Evolutionary conservation across 108 stramenopile species (phyloP), one percentile per base, ranked within the genome.

Genomic region (Cyclostephanos tholiformis): DNA sequence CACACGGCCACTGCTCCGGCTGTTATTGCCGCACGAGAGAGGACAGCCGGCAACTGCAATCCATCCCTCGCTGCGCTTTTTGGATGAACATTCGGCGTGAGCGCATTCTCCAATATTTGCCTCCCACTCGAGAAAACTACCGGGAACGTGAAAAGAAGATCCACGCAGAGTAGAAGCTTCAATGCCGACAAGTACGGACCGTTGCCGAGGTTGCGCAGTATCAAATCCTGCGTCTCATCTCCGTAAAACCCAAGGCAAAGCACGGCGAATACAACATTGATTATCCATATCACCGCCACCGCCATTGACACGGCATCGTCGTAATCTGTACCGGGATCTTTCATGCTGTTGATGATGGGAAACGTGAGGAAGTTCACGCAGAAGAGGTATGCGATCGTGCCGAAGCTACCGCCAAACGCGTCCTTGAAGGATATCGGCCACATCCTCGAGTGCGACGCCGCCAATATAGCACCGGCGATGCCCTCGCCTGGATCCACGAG

Each of bases 401-500:
- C 82, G 39, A 83, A 83, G 16, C 74, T 75, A 25, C 78, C 78
- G 46, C 82, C 82, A 20, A 83, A 83, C 0, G 82, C 82, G 66
- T 70, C 68, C 4, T 25, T 51, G 32, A 75, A 27, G 2, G 71
- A 72, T 17, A 75, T 69, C 16, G 82, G 81, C 84, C 81, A 81
- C 75, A 82, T 76, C 39, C 25, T 56, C 20, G 69, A 36, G 13
- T 46, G 38, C 6, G 59, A 26, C 4, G 75, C 63, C 11, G 75
- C 62, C 23, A 38, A 30, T 11, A 80, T 30, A 0, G 79, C 69
- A 2, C 65, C 63, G 4, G 12, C 23, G 17, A 84, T 43, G 0
- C 83, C 83, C 0, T 49, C 63, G 11, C 83, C 83, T 0, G 83
- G 83, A 57, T 84, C 83, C 43, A 84, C 83, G 16, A 71, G 30